These are phyloP conservation scores for Mycena polygramma DNA, from an alignment of 768 basidiomycete species.

Conservation along the genomic window DNA sequence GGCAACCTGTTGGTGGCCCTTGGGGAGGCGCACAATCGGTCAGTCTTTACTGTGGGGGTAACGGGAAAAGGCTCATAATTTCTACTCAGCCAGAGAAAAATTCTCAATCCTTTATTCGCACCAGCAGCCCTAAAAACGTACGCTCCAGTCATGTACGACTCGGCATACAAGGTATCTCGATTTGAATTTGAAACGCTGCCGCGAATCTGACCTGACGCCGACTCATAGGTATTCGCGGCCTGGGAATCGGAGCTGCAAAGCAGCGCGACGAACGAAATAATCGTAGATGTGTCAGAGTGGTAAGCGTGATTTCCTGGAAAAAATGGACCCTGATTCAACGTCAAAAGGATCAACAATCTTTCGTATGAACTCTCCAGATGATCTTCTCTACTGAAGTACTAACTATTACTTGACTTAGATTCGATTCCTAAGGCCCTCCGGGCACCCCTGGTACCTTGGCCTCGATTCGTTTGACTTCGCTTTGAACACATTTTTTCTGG, in stretches of 20 bases:
- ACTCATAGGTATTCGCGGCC: conserved; percentile 7
- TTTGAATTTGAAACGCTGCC: not conserved
- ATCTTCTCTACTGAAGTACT: too few species aligned
- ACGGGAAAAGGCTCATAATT: not conserved
- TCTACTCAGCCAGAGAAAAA: conserved; percentile 41
- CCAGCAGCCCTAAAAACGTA: conserved; percentile 45
- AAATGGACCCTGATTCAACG: not conserved
- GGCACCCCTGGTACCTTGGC: too few species aligned
- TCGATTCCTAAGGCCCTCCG: too few species aligned
- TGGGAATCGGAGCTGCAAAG: conserved; percentile 23
- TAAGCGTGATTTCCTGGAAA: not conserved
- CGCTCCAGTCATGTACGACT: conserved; percentile 46
- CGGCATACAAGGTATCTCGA: conserved; percentile 45
- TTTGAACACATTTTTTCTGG: too few species aligned
- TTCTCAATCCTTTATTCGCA: conserved; percentile 46
- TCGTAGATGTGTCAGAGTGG: conserved; percentile 22
- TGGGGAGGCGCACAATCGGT: conserved; percentile 9
- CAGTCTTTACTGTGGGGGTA: not conserved
- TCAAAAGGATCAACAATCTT: conserved; percentile 15
- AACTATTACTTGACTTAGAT: too few species aligned
- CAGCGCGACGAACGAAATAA: conserved; percentile 11
- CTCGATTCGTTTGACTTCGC: too few species aligned
- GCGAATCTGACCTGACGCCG: not conserved
- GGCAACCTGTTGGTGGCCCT: not conserved
- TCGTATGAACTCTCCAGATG: not conserved